Conservation (phyloP, 2,329 filamentous ascomycete genomes). For the Alternaria gansuensis region DNA sequence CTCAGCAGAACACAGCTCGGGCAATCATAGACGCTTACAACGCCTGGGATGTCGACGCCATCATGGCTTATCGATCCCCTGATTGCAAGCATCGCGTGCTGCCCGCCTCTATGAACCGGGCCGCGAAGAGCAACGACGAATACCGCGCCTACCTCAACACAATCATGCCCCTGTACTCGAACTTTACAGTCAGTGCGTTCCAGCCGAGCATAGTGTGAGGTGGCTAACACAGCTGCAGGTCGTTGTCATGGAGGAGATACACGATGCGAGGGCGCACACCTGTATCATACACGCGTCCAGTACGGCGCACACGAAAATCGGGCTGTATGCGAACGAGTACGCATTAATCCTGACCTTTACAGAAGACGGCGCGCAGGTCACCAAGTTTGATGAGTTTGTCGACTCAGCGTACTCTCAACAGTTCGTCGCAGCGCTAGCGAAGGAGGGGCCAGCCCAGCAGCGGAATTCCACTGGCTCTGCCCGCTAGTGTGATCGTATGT, state of each 20-base stretch:
- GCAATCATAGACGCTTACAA: too few species aligned
- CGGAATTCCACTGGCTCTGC: neutral
- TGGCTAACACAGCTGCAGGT: slow-evolving; percentile 7
- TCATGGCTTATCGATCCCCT: slow-evolving; percentile 12
- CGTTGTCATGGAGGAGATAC: neutral
- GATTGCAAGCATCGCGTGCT: slow-evolving; percentile 14
- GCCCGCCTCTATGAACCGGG: slow-evolving; percentile 11
- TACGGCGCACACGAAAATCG: slow-evolving; percentile 8
- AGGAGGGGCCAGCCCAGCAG: neutral
- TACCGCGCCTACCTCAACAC: slow-evolving; percentile 8
- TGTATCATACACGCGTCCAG: slow-evolving; percentile 8
- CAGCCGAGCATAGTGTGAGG: neutral
- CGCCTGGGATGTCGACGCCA: too few species aligned
- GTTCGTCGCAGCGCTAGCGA: slow-evolving; percentile 11
- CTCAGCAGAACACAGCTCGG: slow-evolving; percentile 13
- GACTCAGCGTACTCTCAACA: slow-evolving; percentile 15
- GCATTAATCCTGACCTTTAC: slow-evolving; percentile 11
- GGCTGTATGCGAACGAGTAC: slow-evolving; percentile 12
- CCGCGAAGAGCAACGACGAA: slow-evolving; percentile 12
- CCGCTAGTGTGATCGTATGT: neutral
- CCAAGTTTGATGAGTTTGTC: slow-evolving; percentile 3
- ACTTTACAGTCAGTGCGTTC: slow-evolving; percentile 14
- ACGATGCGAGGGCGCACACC: neutral
- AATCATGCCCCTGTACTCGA: slow-evolving; percentile 7
- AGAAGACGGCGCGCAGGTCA: slow-evolving; percentile 8